Evolutionary conservation across 495 filamentous ascomycete species (phyloP).

Genomic region (Pyronema domesticum): DNA sequence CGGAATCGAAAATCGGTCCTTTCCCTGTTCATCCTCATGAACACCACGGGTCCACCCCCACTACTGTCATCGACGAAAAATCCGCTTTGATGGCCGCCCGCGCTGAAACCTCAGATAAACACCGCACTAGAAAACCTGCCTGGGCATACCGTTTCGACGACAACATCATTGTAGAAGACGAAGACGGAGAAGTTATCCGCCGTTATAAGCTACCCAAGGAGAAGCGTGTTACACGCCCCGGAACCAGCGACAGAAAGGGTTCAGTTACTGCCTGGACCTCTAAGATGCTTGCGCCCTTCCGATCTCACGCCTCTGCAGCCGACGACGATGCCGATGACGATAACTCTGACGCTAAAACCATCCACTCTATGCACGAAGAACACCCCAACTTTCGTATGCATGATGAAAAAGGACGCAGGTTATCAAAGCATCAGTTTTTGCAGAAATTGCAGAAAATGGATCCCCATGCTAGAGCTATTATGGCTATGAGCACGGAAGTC

Average conservation of each 20-base stretch:
- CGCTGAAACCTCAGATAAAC: constrained; percentile 10
- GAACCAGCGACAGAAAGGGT: constrained; percentile 9
- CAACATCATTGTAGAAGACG: constrained; percentile 89
- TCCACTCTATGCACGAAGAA: constrained; percentile 27
- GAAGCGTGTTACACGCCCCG: constrained; percentile 25
- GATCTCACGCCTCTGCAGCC: neutral
- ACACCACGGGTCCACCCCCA: constrained; percentile 16
- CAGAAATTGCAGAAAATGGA: constrained; percentile 64
- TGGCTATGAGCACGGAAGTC: constrained; percentile 29
- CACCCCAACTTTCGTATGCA: constrained; percentile 76
- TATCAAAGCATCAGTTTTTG: constrained; percentile 89
- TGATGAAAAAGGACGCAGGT: constrained; percentile 47
- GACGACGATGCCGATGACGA: constrained; percentile 22
- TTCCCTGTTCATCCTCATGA: constrained; percentile 27
- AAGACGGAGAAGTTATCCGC: constrained; percentile 92
- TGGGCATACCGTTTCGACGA: constrained; percentile 74
- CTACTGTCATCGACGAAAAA: constrained; percentile 19
- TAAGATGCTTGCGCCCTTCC: neutral
- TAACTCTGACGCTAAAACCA: constrained; percentile 22
- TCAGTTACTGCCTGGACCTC: constrained; percentile 9
- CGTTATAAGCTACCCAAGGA: constrained; percentile 50
- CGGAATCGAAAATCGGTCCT: constrained; percentile 8
- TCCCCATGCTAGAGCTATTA: constrained; percentile 50
- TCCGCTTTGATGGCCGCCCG: constrained; percentile 17
- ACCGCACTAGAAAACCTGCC: constrained; percentile 40